These are phyloP conservation scores for Geranium incanum DNA, from an alignment of 441 rosid genomes.

Conservation along the genomic window DNA sequence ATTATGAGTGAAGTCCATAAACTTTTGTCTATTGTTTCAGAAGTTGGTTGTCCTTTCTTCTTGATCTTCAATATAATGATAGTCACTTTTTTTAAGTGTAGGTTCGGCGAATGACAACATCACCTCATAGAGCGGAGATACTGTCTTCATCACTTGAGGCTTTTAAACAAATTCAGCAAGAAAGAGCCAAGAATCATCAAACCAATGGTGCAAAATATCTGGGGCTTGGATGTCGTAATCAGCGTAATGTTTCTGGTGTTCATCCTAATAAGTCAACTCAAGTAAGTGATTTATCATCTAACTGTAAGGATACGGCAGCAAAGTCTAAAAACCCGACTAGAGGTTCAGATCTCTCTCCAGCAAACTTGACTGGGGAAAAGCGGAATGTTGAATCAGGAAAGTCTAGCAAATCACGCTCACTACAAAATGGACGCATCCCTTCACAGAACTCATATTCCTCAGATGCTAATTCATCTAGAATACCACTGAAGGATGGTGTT, in stretches of 20 bases:
- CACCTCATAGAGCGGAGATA: constrained; percentile 72
- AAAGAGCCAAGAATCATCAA: constrained; percentile 39
- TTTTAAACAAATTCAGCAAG: constrained; percentile 67
- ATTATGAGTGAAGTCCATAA: neutral
- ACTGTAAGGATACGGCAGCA: constrained; percentile 24
- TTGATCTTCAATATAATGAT: constrained; percentile 17
- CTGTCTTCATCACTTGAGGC: constrained; percentile 73
- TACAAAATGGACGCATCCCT: constrained; percentile 28
- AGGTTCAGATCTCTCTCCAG: constrained; percentile 28
- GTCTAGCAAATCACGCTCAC: constrained; percentile 32
- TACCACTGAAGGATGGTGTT: constrained; percentile 30
- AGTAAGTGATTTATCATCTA: constrained; percentile 22
- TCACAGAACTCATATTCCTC: constrained; percentile 27
- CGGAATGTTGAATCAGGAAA: constrained; percentile 31
- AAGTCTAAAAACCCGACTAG: constrained; percentile 32
- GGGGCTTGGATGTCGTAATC: constrained; percentile 29
- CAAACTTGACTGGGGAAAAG: constrained; percentile 27
- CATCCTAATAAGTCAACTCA: constrained; percentile 25
- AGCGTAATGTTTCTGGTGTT: constrained; percentile 24
- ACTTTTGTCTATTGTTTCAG: neutral
- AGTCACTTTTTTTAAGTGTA: constrained; percentile 33
- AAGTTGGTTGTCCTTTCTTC: constrained; percentile 5
- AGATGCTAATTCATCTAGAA: constrained; percentile 26
- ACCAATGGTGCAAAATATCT: constrained; percentile 23
- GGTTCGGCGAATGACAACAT: constrained; percentile 79